phyloP scores from a whole-genome alignment of 306 rosid species.

The Lupinus albus region DNA sequence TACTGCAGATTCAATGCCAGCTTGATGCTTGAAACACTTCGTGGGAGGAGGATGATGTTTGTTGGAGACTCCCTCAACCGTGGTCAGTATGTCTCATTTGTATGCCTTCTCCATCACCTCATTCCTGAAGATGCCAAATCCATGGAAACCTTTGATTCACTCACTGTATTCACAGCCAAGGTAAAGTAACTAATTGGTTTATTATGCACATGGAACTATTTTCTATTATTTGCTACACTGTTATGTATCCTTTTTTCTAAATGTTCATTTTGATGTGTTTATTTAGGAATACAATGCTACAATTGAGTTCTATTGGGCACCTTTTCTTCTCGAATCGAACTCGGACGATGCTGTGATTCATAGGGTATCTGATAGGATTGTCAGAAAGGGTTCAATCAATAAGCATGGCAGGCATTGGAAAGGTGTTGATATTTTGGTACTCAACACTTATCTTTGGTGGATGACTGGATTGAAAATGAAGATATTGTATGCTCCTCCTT shows the following conservation, averaged over 20 bases:
- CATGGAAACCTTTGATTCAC: slow-evolving; percentile 85
- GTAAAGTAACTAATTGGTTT: slow-evolving; percentile 50
- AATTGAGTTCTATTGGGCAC: slow-evolving; percentile 99
- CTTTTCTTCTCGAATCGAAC: slow-evolving; percentile 90
- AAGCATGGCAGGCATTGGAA: slow-evolving; percentile 89
- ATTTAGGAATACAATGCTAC: slow-evolving; percentile 81
- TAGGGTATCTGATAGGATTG: slow-evolving; percentile 79
- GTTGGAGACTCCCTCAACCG: slow-evolving; percentile 94
- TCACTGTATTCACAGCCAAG: slow-evolving; percentile 88
- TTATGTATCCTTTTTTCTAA: neutral
- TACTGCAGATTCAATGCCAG: slow-evolving; percentile 77
- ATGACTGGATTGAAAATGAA: slow-evolving; percentile 87
- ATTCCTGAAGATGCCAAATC: slow-evolving; percentile 80
- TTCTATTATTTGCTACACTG: neutral
- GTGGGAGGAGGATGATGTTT: slow-evolving; percentile 93
- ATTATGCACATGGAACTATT: neutral
- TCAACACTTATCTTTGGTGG: slow-evolving; percentile 98
- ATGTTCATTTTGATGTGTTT: neutral
- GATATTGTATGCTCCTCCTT: slow-evolving; percentile 55
- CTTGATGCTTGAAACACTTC: slow-evolving; percentile 77
- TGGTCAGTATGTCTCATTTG: slow-evolving; percentile 85
- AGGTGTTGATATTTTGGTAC: slow-evolving; percentile 77
- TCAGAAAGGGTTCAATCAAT: slow-evolving; percentile 81
- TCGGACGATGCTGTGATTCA: slow-evolving; percentile 77
- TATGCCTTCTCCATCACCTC: slow-evolving; percentile 82